Evolutionary conservation across 345 rosid species (phyloP), one percentile per base, ranked within the genome.

Genomic region (Syzygium aqueum): DNA sequence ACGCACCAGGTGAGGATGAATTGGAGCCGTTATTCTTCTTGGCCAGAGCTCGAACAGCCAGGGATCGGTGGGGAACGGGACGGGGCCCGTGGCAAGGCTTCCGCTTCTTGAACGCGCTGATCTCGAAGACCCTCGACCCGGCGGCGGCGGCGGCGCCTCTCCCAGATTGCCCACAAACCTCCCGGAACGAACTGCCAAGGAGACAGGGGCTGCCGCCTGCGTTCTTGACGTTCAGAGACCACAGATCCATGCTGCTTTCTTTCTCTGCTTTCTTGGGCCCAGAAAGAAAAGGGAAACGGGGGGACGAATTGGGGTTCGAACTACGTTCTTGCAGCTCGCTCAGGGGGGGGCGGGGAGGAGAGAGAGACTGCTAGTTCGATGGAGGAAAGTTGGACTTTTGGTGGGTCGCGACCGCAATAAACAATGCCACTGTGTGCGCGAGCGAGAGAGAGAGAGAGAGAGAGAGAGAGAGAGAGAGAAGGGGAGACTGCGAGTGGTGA

Each of bases 181-280:
- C 83, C 40, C 56, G 86, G 77, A 9, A 84, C 51, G 88, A 86
- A 56, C 77, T 89, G 54, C 85, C 87, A 61, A 77, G 77, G 73
- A 87, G 87, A 40, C 89, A 54, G 57, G 90, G 90, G 87, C 87
- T 63, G n/a, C 87, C 53, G 86, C 73, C 87, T 4, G 90, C 67
- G 89, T 85, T 92, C 90, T 93, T 91, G 73, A 93, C 86, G 77
- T 89, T 91, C 61, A 93, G 86, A 5, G 92, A 90, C 88, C 92
- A 91, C 46, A 91, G 93, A 92, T 92, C 93, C 96, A 94, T 92
- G 78, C n/a, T 6, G 46, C 51, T 65, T 11, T 4, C 22, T 3
- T 33, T 16, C 43, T 14, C 27, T 65, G 53, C 28, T 27, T 23
- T 8, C 83, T 52, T 11, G 83, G 51, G 30, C 19, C 77, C 25